These are phyloP conservation scores for Jamesozyma lodderae DNA, from an alignment of 805 yeast genomes.

Conservation along the genomic window DNA sequence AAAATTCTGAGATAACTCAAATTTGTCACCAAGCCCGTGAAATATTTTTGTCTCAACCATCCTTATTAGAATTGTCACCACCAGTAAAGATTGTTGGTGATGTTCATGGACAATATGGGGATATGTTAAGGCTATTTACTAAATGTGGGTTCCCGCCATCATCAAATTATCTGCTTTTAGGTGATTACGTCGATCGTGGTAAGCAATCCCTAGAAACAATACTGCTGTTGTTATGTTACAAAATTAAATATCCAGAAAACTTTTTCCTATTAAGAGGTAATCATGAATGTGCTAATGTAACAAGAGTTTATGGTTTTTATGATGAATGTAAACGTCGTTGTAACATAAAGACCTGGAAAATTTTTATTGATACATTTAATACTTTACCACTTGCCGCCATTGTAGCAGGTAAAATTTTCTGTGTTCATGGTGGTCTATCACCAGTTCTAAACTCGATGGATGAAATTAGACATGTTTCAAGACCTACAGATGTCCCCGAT, in stretches of 20 bases:
- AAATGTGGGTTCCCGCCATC: conserved; percentile 96
- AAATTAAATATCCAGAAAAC: conserved; percentile 94
- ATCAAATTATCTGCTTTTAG: conserved; percentile 83
- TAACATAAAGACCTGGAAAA: conserved; percentile 87
- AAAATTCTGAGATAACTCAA: conserved; percentile 78
- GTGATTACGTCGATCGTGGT: conserved; percentile 97
- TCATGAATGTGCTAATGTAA: conserved; percentile 95
- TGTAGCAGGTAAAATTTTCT: conserved; percentile 90
- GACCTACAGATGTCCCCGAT: conserved; percentile 83
- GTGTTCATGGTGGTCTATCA: conserved; percentile 78
- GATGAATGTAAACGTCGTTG: conserved; percentile 96
- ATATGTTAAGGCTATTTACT: conserved; percentile 80
- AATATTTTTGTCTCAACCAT: conserved; percentile 81
- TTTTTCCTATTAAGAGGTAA: conserved; percentile 89
- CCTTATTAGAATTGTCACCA: conserved; percentile 72
- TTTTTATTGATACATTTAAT: conserved; percentile 89
- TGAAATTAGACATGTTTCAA: conserved; percentile 59
- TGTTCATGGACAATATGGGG: conserved; percentile 95
- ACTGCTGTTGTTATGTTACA: conserved; percentile 76
- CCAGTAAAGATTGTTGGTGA: conserved; percentile 85
- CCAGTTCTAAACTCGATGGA: conserved; percentile 57
- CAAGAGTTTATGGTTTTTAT: conserved; percentile 93
- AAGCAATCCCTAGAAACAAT: conserved; percentile 94
- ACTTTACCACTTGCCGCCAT: conserved; percentile 92
- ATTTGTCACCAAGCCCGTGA: conserved; percentile 86